Evolutionary conservation across 2,329 filamentous ascomycete species (phyloP), one percentile per base, ranked within the genome.

Genomic region (Aspergillus sp.): DNA sequence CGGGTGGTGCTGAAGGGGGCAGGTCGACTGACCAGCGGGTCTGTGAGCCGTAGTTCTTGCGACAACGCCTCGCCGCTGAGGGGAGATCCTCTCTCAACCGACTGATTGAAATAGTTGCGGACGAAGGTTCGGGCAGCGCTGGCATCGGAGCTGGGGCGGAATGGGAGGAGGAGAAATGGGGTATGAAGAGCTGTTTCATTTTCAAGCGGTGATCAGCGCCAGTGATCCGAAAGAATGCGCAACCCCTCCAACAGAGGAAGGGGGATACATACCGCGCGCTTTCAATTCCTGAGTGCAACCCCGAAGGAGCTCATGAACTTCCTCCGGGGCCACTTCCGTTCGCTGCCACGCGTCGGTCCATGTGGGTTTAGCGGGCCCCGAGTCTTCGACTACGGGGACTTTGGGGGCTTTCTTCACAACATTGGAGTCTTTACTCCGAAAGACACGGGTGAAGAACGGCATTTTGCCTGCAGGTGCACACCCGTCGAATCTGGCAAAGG

Each of bases 281-380:
- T 97, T 99, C 72, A 99, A 83, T 76, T 99, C 94, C 51, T 86
- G 81, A 10, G 92, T 95, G 76, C 91, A 97, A 60, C 86, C 85
- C 68, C 86, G 83, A 47, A 97, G 79, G 57, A 99, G 77, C 68
- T 96, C 91, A 65, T 92, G 87, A 45, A 99, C 86, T 76, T 99
- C 94, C 61, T 96, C 91, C 4, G 92, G 88, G 49, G 90, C 87
- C 60, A 99, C 87, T 44, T 86, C 84, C 50, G 82, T 89, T 66
- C 93, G 88, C 57, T 85, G 81, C 84, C 91, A 99, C 58, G 91
- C 88, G 71, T 97, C 89, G 56, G 90, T 88, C 88, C 91, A 97
- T 72, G 82, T 83, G 51, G 88, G 89, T 74, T 91, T 91, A 56
- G 80, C 74, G 34, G 86, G 83, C 21, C 78, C 74, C 58, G 80